Conservation (phyloP, 192 early-diverging fungal species). For the Diversispora epigaea region DNA sequence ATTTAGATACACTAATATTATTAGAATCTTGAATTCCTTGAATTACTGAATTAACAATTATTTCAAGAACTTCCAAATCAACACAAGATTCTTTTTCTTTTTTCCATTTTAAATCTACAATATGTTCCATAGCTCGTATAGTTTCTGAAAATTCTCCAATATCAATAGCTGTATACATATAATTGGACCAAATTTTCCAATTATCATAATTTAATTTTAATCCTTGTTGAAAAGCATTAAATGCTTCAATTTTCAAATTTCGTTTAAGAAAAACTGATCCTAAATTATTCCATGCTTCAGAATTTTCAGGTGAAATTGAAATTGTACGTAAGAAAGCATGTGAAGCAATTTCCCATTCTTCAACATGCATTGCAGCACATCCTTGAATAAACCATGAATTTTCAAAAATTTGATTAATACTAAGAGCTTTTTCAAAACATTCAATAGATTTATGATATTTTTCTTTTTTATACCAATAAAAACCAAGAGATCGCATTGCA, state of each 20-base stretch:
- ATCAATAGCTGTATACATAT: conserved; percentile 75
- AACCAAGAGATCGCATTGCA: conserved; percentile 93
- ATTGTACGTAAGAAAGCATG: conserved; percentile 77
- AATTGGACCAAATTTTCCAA: conserved; percentile 95
- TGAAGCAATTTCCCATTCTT: conserved; percentile 74
- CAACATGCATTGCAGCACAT: conserved; percentile 82
- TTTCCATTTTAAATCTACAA: conserved; percentile 77
- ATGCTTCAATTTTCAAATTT: conserved; percentile 75
- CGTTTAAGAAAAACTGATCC: conserved; percentile 77
- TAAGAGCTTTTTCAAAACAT: conserved; percentile 78
- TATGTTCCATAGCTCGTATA: conserved; percentile 78
- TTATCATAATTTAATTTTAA: conserved; percentile 74
- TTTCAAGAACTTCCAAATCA: conserved; percentile 77
- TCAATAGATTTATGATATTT: conserved; percentile 67
- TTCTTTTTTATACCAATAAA: conserved; percentile 67
- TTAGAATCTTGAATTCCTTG: conserved; percentile 56
- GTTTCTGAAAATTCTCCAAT: conserved; percentile 79
- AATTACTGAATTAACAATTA: conserved; percentile 68
- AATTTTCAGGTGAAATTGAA: conserved; percentile 72
- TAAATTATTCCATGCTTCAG: conserved; percentile 97
- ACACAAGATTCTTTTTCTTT: conserved; percentile 68
- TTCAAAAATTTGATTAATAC: conserved; percentile 92
- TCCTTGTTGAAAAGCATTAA: conserved; percentile 79
- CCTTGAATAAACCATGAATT: conserved; percentile 96
- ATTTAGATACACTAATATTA: conserved; percentile 48